Conservation (phyloP, 2,329 filamentous ascomycete species). For the Ceratocystiopsis brevicomis region DNA sequence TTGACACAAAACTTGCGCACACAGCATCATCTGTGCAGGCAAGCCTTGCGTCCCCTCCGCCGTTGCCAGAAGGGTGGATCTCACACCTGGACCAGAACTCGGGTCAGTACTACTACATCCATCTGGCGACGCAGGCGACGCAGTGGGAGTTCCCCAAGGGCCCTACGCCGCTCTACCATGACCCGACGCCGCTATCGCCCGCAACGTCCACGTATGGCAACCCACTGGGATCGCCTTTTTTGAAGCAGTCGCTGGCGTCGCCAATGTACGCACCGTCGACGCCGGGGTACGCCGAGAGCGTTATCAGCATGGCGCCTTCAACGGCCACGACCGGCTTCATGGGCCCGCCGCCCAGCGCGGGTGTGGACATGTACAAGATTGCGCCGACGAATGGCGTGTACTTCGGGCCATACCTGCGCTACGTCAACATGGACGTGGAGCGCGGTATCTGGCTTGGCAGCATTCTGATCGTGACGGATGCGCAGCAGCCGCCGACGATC, state of each 20-base stretch:
- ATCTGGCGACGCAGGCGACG: constrained; percentile 82
- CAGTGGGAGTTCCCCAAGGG: constrained; percentile 99
- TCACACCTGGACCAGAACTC: constrained; percentile 89
- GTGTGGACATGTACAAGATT: constrained; percentile 87
- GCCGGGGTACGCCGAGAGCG: constrained; percentile 69
- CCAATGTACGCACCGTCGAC: constrained; percentile 70
- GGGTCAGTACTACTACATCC: constrained; percentile 97
- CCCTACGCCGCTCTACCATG: constrained; percentile 71
- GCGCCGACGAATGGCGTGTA: constrained; percentile 91
- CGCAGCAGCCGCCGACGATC: constrained; percentile 81
- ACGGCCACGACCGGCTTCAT: constrained; percentile 64
- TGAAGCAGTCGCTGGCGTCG: constrained; percentile 53
- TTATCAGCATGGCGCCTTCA: constrained; percentile 60
- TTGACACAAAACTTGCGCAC: constrained; percentile 18
- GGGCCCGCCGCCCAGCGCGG: constrained; percentile 71
- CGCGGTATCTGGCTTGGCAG: constrained; percentile 81
- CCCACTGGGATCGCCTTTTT: constrained; percentile 48
- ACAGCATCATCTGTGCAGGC: constrained; percentile 25
- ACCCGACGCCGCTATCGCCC: constrained; percentile 66
- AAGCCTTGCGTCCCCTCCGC: constrained; percentile 67
- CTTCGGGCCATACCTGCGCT: constrained; percentile 88
- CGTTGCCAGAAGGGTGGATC: constrained; percentile 94
- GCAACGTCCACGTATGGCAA: constrained; percentile 60
- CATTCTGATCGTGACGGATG: constrained; percentile 82
- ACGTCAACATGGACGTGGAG: constrained; percentile 94